Conservation (phyloP, 116 monocot species). For the Posidonia oceanica region DNA sequence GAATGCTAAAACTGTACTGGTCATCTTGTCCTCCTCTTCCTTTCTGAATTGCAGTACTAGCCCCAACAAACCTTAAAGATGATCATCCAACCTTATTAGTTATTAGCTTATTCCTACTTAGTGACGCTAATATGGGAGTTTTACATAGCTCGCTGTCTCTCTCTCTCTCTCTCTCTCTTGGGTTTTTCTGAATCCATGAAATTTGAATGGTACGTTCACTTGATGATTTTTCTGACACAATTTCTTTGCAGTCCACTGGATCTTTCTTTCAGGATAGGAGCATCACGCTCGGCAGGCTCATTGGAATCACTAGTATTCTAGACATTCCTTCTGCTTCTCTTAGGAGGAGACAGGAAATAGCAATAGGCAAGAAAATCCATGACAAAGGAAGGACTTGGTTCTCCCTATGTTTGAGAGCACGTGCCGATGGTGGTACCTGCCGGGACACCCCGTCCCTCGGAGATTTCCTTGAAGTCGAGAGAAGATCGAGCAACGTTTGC, state of each 20-base stretch:
- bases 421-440: not conserved
- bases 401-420: constrained; percentile 1
- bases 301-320: constrained; percentile 9
- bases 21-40: too few species aligned
- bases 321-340: not conserved
- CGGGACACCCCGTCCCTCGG: constrained; percentile 3
- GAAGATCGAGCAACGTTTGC: not conserved
- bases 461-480: constrained; percentile 9
- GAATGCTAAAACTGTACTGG: too few species aligned
- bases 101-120: too few species aligned
- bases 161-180: too few species aligned
- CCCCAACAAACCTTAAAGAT: too few species aligned
- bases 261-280: constrained; percentile 13
- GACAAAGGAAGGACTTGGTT: not conserved
- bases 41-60: too few species aligned
- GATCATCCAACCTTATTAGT: too few species aligned
- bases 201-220: not conserved
- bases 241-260: constrained; percentile 7
- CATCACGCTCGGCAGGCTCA: constrained; percentile 9
- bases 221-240: not conserved
- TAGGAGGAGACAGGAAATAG: not conserved
- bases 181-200: too few species aligned
- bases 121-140: too few species aligned
- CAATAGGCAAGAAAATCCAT: not conserved
- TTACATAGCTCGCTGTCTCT: too few species aligned